Evolutionary conservation across 257 asterid genomes (phyloP).

Genomic region (Fraxinus americana): DNA sequence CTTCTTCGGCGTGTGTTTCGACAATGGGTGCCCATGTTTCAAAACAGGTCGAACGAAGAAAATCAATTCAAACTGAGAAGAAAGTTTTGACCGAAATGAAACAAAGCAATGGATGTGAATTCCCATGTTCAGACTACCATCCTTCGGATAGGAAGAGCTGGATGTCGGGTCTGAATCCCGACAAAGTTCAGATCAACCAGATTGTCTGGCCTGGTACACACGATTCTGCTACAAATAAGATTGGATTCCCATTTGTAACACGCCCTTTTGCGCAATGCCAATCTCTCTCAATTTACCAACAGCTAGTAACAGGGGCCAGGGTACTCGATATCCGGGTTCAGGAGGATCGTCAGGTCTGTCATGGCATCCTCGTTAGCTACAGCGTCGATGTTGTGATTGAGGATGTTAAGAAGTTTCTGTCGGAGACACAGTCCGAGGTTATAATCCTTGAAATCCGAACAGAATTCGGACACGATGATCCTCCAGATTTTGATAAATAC

Average conservation of each 20-base stretch:
- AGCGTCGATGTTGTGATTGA: conserved; percentile 59
- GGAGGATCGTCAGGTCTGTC: conserved; percentile 73
- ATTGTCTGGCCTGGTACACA: conserved; percentile 98
- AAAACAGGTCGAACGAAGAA: conserved; percentile 60
- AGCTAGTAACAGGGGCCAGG: conserved; percentile 69
- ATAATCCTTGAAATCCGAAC: conserved; percentile 78
- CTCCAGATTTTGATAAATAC: conserved; percentile 68
- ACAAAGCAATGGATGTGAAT: conserved; percentile 41
- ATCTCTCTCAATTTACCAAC: conserved; percentile 73
- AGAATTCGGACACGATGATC: conserved; percentile 87
- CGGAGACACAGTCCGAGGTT: conserved; percentile 76
- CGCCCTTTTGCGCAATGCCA: conserved; percentile 89
- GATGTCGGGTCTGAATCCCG: conserved; percentile 67
- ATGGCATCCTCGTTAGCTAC: conserved; percentile 69
- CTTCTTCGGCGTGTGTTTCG: neutral
- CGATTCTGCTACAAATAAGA: conserved; percentile 88
- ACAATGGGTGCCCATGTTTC: conserved; percentile 67
- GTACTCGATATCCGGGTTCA: conserved; percentile 79
- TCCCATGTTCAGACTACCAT: conserved; percentile 68
- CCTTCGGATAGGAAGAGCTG: conserved; percentile 67
- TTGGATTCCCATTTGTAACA: conserved; percentile 66
- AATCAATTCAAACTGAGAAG: conserved; percentile 53
- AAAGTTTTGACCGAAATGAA: conserved; percentile 50
- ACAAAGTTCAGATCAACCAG: conserved; percentile 48
- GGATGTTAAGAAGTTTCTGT: conserved; percentile 60